phyloP scores from a whole-genome alignment of 371 early-diverging fungal species.

The Haplosporangium sp. region DNA sequence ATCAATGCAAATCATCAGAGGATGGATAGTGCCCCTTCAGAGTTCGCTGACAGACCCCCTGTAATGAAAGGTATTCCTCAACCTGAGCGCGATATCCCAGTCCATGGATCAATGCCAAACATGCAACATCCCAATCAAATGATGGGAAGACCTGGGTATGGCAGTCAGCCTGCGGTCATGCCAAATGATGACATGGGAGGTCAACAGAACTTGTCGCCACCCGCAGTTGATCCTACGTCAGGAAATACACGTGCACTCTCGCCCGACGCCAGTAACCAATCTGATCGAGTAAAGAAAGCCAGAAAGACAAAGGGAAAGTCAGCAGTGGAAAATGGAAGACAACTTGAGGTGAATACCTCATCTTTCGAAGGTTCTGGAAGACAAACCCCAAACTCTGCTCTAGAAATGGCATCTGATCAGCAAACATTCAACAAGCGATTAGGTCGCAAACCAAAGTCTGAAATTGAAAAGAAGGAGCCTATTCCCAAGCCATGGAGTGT shows the following conservation, averaged over 20 bases:
- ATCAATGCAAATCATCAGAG: conserved; percentile 1
- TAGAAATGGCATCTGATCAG: conserved; percentile 6
- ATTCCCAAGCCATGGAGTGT: conserved; percentile 20
- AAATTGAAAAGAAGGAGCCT: conserved; percentile 5
- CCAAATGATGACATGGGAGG: background rate
- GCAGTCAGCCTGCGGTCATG: background rate
- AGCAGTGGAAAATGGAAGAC: conserved; percentile 3
- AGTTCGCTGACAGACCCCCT: background rate
- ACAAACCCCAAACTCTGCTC: background rate
- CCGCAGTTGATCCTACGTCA: conserved; percentile 1
- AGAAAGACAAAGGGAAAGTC: conserved; percentile 19
- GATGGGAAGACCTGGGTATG: conserved; percentile 6
- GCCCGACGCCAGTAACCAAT: conserved; percentile 5
- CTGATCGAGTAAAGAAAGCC: conserved; percentile 11
- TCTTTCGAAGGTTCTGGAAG: background rate
- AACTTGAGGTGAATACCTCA: background rate
- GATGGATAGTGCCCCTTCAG: conserved; percentile 13
- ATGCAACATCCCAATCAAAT: background rate
- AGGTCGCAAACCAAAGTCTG: conserved; percentile 17
- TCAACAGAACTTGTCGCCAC: conserved; percentile 6
- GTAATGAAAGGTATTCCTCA: background rate
- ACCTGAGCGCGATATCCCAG: background rate
- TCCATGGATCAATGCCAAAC: background rate
- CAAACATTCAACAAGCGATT: conserved; percentile 2
- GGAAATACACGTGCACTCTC: conserved; percentile 19